phyloP scores from a whole-genome alignment of 345 rosid species.

The Rhodamnia rubescens region DNA sequence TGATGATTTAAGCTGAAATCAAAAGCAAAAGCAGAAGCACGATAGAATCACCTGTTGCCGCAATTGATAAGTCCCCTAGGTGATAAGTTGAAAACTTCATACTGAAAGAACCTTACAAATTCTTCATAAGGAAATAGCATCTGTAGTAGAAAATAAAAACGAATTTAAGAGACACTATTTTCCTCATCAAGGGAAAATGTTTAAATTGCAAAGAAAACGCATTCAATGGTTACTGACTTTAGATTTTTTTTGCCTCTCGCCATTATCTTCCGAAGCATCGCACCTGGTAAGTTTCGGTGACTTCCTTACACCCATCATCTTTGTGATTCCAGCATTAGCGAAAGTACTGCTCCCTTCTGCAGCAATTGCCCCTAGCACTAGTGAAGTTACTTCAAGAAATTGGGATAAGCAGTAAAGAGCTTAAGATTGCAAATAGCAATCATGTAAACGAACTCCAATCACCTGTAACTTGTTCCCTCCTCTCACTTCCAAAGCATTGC shows the following conservation, averaged over 20 bases:
- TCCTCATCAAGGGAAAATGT: not conserved
- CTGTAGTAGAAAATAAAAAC: slow-evolving; percentile 9
- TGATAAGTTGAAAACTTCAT: slow-evolving; percentile 43
- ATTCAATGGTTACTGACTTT: slow-evolving; percentile 18
- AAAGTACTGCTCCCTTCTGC: slow-evolving; percentile 25
- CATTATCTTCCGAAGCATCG: slow-evolving; percentile 11
- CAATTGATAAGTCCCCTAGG: slow-evolving; percentile 84
- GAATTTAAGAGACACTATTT: not conserved
- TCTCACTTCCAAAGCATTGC: slow-evolving; percentile 25
- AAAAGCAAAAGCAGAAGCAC: not conserved
- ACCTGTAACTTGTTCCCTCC: slow-evolving; percentile 22
- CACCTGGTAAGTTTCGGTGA: slow-evolving; percentile 31
- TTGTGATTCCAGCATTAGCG: slow-evolving; percentile 32
- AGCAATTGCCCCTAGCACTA: slow-evolving; percentile 3
- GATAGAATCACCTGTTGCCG: slow-evolving; percentile 55
- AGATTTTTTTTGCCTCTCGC: slow-evolving; percentile 26
- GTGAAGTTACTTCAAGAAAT: slow-evolving; percentile 3
- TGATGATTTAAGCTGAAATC: not conserved
- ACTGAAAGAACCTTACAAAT: slow-evolving; percentile 58
- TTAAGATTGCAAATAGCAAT: not conserved
- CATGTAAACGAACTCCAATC: slow-evolving; percentile 20
- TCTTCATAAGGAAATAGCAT: slow-evolving; percentile 74
- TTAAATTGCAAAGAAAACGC: not conserved
- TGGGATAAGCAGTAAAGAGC: not conserved
- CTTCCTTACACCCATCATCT: slow-evolving; percentile 49